Evolutionary conservation across 176 grass and related monocot species (phyloP), one percentile per base, ranked within the genome.

Genomic region (Pontederia paniculata): DNA sequence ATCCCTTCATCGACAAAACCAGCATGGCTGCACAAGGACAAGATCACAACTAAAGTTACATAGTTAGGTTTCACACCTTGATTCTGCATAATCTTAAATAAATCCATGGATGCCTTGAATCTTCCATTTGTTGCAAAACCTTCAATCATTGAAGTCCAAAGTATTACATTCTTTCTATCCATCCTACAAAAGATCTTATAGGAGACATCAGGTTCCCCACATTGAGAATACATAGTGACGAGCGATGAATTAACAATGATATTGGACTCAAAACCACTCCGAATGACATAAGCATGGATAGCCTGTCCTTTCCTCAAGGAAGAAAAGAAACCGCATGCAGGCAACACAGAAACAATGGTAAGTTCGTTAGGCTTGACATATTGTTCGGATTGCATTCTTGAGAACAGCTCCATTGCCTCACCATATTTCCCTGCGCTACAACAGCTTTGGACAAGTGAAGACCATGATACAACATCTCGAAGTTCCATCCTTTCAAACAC

Each of bases 291-390:
- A 14, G 54, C 54, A 70, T 70, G 54, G 21, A 70, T 23, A 41
- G 67, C 67, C 31, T 49, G 67, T 25, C 67, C 67, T 42, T 48
- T 58, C 48, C 45, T 70, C 54, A 70, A 57, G 44, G 67, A 70
- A 58, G 67, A 70, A 70, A 58, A 70, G 54, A 70, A 70, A 47
- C 67, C 44, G 41, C 67, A 70, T 1, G 45, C 67, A 49, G 67
- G 67, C 54, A 70, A 58, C 44, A 70, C 13, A 4, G 42, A 58
- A 8, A 70, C 67, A 21, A 70, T n/a, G 17, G 67, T 70, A 58
- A 70, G 44, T 17, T 70, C 54, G 58, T 70, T 70, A 21, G 67
- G 67, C 23, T 20, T 70, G 9, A 70, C 44, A 55, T 21, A 9
- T 16, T 50, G 21, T 1, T 18, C 67, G 19, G 31, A 16, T 31